Evolutionary conservation across 2,329 filamentous ascomycete species (phyloP).

Genomic region (Chrysosporium keratinophilum): DNA sequence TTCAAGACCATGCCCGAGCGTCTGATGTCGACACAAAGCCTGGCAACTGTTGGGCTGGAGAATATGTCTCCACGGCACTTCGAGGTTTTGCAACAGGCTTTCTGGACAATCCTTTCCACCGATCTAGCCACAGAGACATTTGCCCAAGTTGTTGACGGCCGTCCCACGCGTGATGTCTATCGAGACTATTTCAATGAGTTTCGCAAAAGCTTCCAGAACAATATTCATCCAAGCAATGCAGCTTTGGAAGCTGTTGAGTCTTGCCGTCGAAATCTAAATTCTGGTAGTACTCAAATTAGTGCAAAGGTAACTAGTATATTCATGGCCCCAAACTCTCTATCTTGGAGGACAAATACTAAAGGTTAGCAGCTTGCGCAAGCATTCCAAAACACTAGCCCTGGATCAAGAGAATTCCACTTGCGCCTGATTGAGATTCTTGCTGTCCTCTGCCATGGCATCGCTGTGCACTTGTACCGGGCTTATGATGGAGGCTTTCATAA

Average conservation of each 20-base stretch:
- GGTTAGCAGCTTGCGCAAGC: conserved; percentile 1
- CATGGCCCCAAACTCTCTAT: not conserved
- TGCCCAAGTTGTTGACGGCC: conserved; percentile 9
- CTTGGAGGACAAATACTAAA: not conserved
- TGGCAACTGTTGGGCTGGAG: conserved; percentile 4
- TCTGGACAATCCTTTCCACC: conserved; percentile 10
- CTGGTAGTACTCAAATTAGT: not conserved
- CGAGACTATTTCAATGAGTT: conserved; percentile 1
- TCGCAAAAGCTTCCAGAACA: not conserved
- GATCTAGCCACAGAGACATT: conserved; percentile 2
- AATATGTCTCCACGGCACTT: conserved; percentile 2
- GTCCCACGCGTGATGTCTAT: conserved; percentile 13
- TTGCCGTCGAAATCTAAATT: not conserved
- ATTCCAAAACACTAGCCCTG: conserved; percentile 7
- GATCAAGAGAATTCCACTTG: conserved; percentile 3
- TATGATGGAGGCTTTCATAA: not conserved
- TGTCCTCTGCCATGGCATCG: conserved; percentile 5
- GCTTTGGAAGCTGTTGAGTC: conserved; percentile 3
- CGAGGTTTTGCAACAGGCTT: conserved; percentile 9
- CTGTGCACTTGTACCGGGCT: not conserved
- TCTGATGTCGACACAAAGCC: conserved; percentile 3
- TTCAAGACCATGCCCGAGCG: conserved; percentile 3
- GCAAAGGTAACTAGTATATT: not conserved
- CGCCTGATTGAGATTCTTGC: conserved; percentile 10
- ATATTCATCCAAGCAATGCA: not conserved